Evolutionary conservation across 2,329 filamentous ascomycete species (phyloP).

Genomic region (Scopulariopsis brevicaulis): DNA sequence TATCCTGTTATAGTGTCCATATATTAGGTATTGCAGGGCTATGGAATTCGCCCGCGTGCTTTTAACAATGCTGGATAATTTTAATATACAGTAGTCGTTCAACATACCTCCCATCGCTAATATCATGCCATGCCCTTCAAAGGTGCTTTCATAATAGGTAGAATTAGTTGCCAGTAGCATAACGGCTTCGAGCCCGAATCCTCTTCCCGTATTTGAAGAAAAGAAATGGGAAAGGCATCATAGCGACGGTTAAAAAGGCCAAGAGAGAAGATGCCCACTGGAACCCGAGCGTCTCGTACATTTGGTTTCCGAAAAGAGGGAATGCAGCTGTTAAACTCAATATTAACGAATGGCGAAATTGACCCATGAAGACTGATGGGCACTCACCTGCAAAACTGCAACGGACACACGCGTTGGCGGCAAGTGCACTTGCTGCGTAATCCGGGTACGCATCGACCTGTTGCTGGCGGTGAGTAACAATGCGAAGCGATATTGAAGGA

Average conservation of each 20-base stretch:
- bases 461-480: not conserved
- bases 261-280: constrained; percentile 57
- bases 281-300: constrained; percentile 60
- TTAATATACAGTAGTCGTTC: too few relatives aligned
- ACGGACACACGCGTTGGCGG: constrained; percentile 71
- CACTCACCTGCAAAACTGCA: constrained; percentile 58
- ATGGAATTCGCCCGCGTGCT: too few relatives aligned
- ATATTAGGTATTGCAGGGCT: too few relatives aligned
- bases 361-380: not conserved
- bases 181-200: constrained; percentile 42
- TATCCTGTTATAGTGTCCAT: too few relatives aligned
- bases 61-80: too few relatives aligned
- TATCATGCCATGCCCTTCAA: not conserved
- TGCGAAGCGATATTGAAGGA: not conserved
- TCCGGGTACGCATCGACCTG: constrained; percentile 64
- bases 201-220: constrained; percentile 50
- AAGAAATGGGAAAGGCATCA: constrained; percentile 53
- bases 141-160: not conserved
- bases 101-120: too few relatives aligned
- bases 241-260: constrained; percentile 46
- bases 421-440: constrained; percentile 67
- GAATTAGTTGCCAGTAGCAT: constrained; percentile 19
- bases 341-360: not conserved
- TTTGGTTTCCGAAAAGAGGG: constrained; percentile 60
- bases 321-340: constrained; percentile 48